These are phyloP conservation scores for Sugiyamaella qingdaonensis DNA, from an alignment of 805 yeast genomes.

Conservation along the genomic window DNA sequence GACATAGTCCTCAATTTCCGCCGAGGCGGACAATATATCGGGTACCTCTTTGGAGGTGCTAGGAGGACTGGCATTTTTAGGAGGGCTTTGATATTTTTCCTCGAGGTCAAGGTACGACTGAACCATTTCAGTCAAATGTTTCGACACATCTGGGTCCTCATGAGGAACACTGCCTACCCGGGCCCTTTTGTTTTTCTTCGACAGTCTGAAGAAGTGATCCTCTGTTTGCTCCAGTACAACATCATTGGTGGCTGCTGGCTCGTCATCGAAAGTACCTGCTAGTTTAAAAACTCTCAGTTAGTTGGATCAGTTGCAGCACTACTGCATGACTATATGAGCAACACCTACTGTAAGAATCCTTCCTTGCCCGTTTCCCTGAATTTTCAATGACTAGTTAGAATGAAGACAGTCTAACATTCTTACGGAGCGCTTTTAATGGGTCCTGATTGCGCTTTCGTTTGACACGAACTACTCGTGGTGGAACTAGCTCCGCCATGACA, in stretches of 20 bases:
- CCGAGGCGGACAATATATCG: background rate
- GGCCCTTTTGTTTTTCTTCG: constrained; percentile 12
- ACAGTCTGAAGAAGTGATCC: background rate
- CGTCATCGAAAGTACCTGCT: constrained; percentile 28
- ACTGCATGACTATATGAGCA: background rate
- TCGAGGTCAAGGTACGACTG: constrained; percentile 49
- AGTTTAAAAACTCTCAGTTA: constrained; percentile 23
- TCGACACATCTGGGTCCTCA: constrained; percentile 40
- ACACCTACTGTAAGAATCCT: background rate
- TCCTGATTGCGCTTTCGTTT: constrained; percentile 85
- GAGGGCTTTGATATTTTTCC: background rate
- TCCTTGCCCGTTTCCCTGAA: background rate
- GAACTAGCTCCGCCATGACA: constrained; percentile 13
- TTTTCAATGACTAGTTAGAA: background rate
- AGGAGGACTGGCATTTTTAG: background rate
- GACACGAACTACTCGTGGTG: constrained; percentile 70
- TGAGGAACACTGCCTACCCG: constrained; percentile 11
- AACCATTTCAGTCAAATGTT: constrained; percentile 73
- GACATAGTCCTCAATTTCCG: constrained; percentile 64
- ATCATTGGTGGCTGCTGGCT: constrained; percentile 20
- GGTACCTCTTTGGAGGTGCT: background rate
- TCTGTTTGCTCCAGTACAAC: constrained; percentile 15
- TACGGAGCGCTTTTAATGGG: constrained; percentile 71
- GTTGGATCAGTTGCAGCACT: background rate
- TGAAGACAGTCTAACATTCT: background rate